Evolutionary conservation across 2,329 filamentous ascomycete species (phyloP), one percentile per base, ranked within the genome.

Genomic region (Teratosphaeria epicoccoides): DNA sequence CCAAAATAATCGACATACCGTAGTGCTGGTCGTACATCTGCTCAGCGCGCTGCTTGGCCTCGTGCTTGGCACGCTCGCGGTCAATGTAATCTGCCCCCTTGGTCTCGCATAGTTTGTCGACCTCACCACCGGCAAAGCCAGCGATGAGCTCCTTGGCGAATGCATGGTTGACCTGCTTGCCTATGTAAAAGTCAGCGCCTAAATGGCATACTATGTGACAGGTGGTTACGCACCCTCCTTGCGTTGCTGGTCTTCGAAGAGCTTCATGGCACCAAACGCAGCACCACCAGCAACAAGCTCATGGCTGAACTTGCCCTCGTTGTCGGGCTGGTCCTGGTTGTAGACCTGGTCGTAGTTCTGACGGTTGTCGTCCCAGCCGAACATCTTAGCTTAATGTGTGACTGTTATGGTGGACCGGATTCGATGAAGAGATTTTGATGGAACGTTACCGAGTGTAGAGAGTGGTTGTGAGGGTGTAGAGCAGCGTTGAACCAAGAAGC

Each of bases 131-230:
- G 24, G 83, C 86, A 51, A 90, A 74, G 53, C 82, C 85, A 14
- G 79, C 84, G 26, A 91, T 70, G 44, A 85, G 67, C 72, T 90
- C 87, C 75, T 91, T 91, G 66, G 87, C 87, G 63, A 88, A 84
- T 43, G 72, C 72, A 73, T 91, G 87, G 57, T 76, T 78, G 61
- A 90, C 82, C 6, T 77, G 67, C 74, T 88, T 82, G 71, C 84
- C 82, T 85, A 50, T 23, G n/a, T 6, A 40, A 22, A 47, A 4
- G 46, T 57, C 51, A 44, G 45, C 63, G 71, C 24, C 10, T 10
- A 37, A 10, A 37, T 37, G 29, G 29, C 29, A 10, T 17, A 10
- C n/a, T n/a, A n/a, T n/a, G n/a, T n/a, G n/a, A n/a, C n/a, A n/a
- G n/a, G n/a, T 20, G 33, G 14, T 12, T 10, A 47, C 57, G 49